phyloP scores from a whole-genome alignment of 768 basidiomycete genomes.

The Psilocybe azurescens region DNA sequence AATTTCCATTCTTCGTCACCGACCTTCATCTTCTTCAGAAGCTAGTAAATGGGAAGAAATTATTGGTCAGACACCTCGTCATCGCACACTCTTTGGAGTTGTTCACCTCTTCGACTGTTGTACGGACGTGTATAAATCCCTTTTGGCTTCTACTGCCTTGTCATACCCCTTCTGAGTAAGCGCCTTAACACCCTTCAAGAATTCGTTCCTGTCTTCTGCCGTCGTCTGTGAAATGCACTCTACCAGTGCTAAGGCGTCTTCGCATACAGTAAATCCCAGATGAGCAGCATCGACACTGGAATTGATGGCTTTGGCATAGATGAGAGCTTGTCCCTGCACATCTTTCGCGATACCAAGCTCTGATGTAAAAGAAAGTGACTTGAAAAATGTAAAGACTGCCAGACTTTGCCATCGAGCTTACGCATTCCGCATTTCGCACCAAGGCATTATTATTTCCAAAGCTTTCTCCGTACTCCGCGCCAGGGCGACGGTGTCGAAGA shows the following conservation, averaged over 20 bases:
- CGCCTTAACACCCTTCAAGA: constrained; percentile 11
- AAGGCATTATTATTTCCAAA: constrained; percentile 19
- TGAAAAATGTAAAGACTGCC: too few relatives aligned
- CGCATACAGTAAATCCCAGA: constrained; percentile 18
- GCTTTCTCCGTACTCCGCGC: constrained; percentile 20
- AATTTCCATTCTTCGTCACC: constrained; percentile 6
- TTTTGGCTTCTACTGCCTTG: constrained; percentile 16
- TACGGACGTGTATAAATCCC: constrained; percentile 18
- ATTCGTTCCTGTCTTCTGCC: constrained; percentile 8
- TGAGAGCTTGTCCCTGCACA: constrained; percentile 15
- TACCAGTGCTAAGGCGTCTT: constrained; percentile 19
- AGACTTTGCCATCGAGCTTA: background rate
- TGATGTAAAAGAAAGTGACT: background rate
- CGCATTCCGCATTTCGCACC: constrained; percentile 17
- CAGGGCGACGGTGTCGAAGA: constrained; percentile 19
- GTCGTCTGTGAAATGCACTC: constrained; percentile 11
- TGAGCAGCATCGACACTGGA: constrained; percentile 21
- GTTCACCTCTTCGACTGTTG: constrained; percentile 11
- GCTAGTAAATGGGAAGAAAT: background rate
- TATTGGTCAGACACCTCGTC: background rate
- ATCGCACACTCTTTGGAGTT: background rate
- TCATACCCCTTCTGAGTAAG: constrained; percentile 5
- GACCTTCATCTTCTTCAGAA: constrained; percentile 9
- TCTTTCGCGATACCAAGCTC: constrained; percentile 9
- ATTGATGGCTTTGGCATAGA: constrained; percentile 20